Conservation (phyloP, 2,329 filamentous ascomycete genomes). For the Aspergillus hortae region DNA sequence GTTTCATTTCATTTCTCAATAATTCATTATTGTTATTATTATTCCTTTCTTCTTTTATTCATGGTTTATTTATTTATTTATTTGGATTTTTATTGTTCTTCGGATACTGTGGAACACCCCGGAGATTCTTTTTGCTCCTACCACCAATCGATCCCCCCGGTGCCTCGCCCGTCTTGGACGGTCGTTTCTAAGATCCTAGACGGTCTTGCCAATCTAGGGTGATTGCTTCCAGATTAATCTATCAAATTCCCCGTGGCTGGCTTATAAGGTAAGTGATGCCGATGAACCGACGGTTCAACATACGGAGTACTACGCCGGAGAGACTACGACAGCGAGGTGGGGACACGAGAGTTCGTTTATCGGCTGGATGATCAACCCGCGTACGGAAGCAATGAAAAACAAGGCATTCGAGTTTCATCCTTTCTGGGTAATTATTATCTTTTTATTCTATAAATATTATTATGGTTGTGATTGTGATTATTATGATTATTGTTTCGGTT, state of each 20-base stretch:
- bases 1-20: background rate
- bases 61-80: background rate
- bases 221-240: background rate
- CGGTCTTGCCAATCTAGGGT: too few species aligned
- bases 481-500: too few species aligned
- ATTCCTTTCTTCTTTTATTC: background rate
- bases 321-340: background rate
- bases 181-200: too few species aligned
- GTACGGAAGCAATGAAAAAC: background rate
- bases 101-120: too few species aligned
- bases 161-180: too few species aligned
- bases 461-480: too few species aligned
- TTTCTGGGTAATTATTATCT: background rate
- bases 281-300: conserved; percentile 13
- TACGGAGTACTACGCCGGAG: too few species aligned
- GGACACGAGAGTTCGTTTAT: conserved; percentile 6
- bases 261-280: conserved; percentile 14
- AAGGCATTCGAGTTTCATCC: background rate
- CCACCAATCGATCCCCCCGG: too few species aligned
- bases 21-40: background rate
- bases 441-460: too few species aligned
- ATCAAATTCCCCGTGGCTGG: background rate
- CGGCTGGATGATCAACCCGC: conserved; percentile 7
- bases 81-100: background rate
- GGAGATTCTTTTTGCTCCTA: too few species aligned